phyloP scores from a whole-genome alignment of 2,329 filamentous ascomycete species.

The Penicillium sp. region DNA sequence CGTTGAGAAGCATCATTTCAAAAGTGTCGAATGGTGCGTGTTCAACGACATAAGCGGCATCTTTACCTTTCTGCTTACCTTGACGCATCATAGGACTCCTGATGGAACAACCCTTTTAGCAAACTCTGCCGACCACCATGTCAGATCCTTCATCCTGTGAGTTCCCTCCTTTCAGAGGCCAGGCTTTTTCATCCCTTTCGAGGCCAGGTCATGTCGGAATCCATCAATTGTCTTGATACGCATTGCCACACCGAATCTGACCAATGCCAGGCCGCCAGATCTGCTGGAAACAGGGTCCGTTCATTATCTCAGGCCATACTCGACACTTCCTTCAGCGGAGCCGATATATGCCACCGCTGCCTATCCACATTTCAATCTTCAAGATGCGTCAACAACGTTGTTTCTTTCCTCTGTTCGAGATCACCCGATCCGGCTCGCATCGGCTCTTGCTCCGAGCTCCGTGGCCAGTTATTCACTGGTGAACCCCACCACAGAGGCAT shows the following conservation, averaged over 20 bases:
- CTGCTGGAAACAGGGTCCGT: constrained; percentile 40
- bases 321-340: constrained; percentile 43
- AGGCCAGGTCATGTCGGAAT: no score
- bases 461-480: constrained; percentile 52
- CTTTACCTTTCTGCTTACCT: constrained; percentile 3
- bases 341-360: constrained; percentile 50
- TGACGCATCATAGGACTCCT: constrained; percentile 38
- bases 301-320: constrained; percentile 43
- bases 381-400: constrained; percentile 45
- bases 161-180: no score
- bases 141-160: constrained; percentile 52
- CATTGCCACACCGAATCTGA: no score
- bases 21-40: constrained; percentile 42
- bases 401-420: constrained; percentile 50
- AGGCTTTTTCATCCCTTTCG: no score
- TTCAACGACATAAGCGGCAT: background rate
- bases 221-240: no score
- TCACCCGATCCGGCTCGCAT: constrained; percentile 53
- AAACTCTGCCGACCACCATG: constrained; percentile 46
- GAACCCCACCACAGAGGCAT: constrained; percentile 51
- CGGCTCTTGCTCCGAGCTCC: constrained; percentile 46
- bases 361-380: constrained; percentile 52
- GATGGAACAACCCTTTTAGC: constrained; percentile 56
- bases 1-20: constrained; percentile 33
- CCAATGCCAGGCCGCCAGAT: constrained; percentile 41